These are phyloP conservation scores for Aegilops sharonensis DNA, from an alignment of 176 grass and related monocot species.

Conservation along the genomic window DNA sequence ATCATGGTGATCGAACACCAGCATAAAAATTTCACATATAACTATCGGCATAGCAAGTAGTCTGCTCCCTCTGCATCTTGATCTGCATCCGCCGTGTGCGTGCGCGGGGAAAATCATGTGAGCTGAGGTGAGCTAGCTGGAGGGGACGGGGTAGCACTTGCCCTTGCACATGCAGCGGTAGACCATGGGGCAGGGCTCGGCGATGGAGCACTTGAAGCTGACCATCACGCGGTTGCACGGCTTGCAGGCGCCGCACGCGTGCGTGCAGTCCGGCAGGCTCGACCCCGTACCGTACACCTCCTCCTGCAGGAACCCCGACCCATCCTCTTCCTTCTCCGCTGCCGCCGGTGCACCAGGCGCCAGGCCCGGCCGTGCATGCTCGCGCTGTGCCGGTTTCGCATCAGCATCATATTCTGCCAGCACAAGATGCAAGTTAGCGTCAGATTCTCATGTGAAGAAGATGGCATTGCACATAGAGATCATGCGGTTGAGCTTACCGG, in stretches of 20 bases:
- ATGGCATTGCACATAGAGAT: neutral
- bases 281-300: conserved; percentile 63
- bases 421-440: neutral
- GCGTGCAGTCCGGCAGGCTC: conserved; percentile 80
- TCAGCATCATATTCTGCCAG: neutral
- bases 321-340: neutral
- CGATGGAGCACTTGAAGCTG: conserved; percentile 82
- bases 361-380: neutral
- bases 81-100: neutral
- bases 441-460: neutral
- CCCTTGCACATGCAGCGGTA: conserved; percentile 92
- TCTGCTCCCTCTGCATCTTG: neutral
- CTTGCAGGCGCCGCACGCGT: conserved; percentile 83
- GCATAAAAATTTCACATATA: neutral
- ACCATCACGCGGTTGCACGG: conserved; percentile 91
- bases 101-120: neutral
- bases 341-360: neutral
- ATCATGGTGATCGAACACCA: neutral
- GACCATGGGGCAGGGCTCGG: conserved; percentile 87
- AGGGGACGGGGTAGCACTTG: conserved; percentile 76
- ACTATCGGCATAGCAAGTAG: neutral
- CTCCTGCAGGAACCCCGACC: conserved; percentile 23
- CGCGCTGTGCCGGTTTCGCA: neutral
- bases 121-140: conserved; percentile 15
- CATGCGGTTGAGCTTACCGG: conserved; percentile 30